These are phyloP conservation scores for Plasmodium relictum DNA, from an alignment of 169 alveolate genomes.

Conservation along the genomic window DNA sequence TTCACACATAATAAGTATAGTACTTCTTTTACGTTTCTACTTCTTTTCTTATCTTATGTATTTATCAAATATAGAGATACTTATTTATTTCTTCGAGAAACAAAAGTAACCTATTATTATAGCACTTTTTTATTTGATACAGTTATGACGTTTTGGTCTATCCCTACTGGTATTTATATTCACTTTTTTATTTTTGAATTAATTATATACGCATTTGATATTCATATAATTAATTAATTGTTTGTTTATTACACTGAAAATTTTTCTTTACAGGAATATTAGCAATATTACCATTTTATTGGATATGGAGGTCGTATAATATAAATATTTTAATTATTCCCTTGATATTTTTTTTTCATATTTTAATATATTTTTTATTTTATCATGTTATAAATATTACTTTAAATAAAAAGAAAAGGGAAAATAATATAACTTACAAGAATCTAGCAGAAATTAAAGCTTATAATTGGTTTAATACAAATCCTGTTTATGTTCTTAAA, in stretches of 20 bases:
- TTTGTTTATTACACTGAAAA: no score
- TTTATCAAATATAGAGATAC: conserved; percentile 48
- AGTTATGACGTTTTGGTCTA: conserved; percentile 28
- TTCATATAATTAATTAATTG: no score
- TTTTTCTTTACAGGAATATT: conserved; percentile 14
- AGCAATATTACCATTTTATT: conserved; percentile 23
- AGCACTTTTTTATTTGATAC: conserved; percentile 36
- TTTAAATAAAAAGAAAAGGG: not conserved
- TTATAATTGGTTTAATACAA: conserved; percentile 33
- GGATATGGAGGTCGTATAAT: conserved; percentile 28
- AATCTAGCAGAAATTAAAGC: not conserved
- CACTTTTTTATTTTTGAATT: no score
- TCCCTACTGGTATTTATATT: conserved; percentile 16
- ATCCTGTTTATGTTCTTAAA: conserved; percentile 24
- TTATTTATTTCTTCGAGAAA: conserved; percentile 31
- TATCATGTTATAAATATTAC: not conserved
- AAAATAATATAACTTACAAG: not conserved
- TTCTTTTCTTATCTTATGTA: conserved; percentile 25
- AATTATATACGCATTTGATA: no score
- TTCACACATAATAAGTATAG: conserved; percentile 19
- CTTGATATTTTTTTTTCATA: not conserved
- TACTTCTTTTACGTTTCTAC: conserved; percentile 24
- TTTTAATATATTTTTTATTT: conserved; percentile 1
- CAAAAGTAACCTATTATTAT: conserved; percentile 29
- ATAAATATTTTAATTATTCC: not conserved